Evolutionary conservation across 305 asterid genomes (phyloP).

Genomic region (Fraxinus angustifolia): DNA sequence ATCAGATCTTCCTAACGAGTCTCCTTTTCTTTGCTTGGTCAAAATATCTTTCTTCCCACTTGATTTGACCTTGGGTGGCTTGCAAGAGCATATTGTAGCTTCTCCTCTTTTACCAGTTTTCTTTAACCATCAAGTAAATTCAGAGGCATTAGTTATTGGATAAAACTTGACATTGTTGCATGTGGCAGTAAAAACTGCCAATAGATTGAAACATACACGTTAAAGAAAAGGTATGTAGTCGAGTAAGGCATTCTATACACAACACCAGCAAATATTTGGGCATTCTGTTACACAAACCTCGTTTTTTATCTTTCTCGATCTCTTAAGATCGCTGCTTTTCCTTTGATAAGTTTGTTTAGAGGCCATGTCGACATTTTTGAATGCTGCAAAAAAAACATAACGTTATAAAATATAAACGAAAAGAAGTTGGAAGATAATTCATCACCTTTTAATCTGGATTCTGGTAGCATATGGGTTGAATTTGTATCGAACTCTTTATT

Average conservation of each 20-base stretch:
- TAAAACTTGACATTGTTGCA: background rate
- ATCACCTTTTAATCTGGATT: constrained; percentile 1
- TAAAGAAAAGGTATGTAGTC: background rate
- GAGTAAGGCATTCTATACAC: background rate
- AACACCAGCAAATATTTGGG: background rate
- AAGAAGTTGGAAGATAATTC: constrained; percentile 2
- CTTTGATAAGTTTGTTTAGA: constrained; percentile 14
- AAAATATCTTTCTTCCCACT: constrained; percentile 1
- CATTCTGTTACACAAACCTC: constrained; percentile 19
- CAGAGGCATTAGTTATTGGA: background rate
- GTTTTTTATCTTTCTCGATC: constrained; percentile 25
- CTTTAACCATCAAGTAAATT: constrained; percentile 19
- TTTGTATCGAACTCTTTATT: constrained; percentile 39
- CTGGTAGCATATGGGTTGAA: constrained; percentile 23
- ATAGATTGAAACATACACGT: background rate
- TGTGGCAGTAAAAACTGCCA: background rate
- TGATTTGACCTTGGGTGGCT: constrained; percentile 29
- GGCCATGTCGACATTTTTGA: constrained; percentile 9
- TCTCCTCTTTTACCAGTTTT: constrained; percentile 10
- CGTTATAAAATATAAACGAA: background rate
- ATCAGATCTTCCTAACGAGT: constrained; percentile 11
- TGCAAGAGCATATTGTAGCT: constrained; percentile 17
- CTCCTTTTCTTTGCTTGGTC: constrained; percentile 20
- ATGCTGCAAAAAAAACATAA: constrained; percentile 21
- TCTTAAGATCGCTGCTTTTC: constrained; percentile 17